Evolutionary conservation across 345 rosid genomes (phyloP).

Genomic region (Brassica cretica): DNA sequence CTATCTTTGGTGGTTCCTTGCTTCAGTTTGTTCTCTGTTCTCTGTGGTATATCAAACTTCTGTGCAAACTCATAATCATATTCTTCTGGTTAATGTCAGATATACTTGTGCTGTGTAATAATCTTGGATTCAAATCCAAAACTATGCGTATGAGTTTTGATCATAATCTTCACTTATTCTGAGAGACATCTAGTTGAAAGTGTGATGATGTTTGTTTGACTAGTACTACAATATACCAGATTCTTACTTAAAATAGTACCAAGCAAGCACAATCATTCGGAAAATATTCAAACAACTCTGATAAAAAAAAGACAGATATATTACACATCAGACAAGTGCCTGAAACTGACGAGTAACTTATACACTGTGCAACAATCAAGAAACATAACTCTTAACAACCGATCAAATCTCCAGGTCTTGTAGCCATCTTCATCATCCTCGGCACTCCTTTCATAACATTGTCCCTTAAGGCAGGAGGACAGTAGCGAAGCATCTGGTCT

Average conservation of each 20-base stretch:
- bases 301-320: background rate
- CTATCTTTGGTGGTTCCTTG: conserved; percentile 2
- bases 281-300: background rate
- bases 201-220: conserved; percentile 8
- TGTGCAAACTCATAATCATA: background rate
- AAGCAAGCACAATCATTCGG: background rate
- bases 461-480: background rate
- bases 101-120: background rate
- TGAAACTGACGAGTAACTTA: background rate
- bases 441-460: background rate
- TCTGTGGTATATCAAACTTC: background rate
- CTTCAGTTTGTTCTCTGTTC: background rate
- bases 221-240: conserved; percentile 5
- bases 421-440: background rate
- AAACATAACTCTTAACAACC: background rate
- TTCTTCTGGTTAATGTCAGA: conserved; percentile 22
- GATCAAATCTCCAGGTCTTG: background rate
- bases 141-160: background rate
- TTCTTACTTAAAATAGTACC: background rate
- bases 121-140: background rate
- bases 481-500: background rate
- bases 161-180: background rate
- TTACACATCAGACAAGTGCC: background rate
- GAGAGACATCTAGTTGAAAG: conserved; percentile 6
- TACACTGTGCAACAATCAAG: background rate